phyloP scores from a whole-genome alignment of 441 rosid species.

The California macrophylla region DNA sequence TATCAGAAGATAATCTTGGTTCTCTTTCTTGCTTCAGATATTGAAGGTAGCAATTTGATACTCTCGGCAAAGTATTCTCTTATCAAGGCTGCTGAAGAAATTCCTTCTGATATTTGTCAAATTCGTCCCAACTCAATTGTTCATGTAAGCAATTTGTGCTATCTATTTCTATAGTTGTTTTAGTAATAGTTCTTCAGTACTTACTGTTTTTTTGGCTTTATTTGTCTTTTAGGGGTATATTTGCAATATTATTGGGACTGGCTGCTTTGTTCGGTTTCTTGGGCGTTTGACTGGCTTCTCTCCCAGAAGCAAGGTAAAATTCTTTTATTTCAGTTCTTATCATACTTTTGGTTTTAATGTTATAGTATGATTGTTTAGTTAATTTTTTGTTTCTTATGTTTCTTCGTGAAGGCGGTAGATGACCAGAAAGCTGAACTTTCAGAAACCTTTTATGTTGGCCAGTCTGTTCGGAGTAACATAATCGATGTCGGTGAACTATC shows the following conservation, averaged over 20 bases:
- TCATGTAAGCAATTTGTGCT: conserved; percentile 44
- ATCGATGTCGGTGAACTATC: conserved; percentile 55
- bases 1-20: conserved; percentile 10
- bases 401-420: conserved; percentile 49
- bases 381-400: conserved; percentile 6
- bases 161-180: conserved; percentile 8
- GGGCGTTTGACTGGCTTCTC: conserved; percentile 91
- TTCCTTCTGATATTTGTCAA: conserved; percentile 66
- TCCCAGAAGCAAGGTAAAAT: conserved; percentile 73
- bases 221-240: conserved; percentile 61
- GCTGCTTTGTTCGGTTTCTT: conserved; percentile 96
- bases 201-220: neutral
- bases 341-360: conserved; percentile 7
- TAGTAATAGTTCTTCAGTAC: neutral
- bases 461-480: conserved; percentile 84
- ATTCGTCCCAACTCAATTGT: conserved; percentile 51
- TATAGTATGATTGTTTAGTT: neutral
- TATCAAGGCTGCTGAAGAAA: conserved; percentile 45
- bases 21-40: conserved; percentile 37
- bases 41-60: conserved; percentile 56
- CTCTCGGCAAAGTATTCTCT: conserved; percentile 89
- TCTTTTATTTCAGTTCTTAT: conserved; percentile 11
- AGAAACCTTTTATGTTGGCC: conserved; percentile 72
- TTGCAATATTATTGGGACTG: conserved; percentile 77
- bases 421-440: conserved; percentile 53